These are phyloP conservation scores for Chaetomium globosum DNA, from an alignment of 2,329 filamentous ascomycete species.

Conservation along the genomic window DNA sequence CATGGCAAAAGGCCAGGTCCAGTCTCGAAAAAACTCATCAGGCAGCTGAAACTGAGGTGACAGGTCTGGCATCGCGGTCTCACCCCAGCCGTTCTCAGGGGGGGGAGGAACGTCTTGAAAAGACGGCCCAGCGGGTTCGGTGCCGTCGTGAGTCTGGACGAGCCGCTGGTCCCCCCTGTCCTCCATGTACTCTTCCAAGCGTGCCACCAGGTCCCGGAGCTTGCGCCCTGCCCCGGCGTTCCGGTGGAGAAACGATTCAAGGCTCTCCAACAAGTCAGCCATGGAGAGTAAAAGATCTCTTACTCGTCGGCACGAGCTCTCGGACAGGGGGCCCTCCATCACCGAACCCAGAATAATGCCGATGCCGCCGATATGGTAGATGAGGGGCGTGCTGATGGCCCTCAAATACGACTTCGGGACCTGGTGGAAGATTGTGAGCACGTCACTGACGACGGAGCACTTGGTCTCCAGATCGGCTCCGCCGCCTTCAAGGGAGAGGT, in stretches of 20 bases:
- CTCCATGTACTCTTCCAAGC: constrained; percentile 21
- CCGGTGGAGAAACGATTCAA: constrained; percentile 20
- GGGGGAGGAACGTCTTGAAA: constrained; percentile 1
- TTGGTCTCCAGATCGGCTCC: constrained; percentile 14
- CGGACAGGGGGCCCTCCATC: constrained; percentile 16
- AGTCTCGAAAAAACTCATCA: constrained; percentile 29
- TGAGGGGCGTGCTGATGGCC: constrained; percentile 21
- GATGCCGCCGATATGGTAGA: constrained; percentile 23
- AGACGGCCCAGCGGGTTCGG: constrained; percentile 2
- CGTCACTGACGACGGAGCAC: constrained; percentile 20
- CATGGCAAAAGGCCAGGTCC: constrained; percentile 28
- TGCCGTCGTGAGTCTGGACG: not conserved
- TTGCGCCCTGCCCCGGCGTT: constrained; percentile 14
- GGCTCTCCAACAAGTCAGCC: constrained; percentile 19
- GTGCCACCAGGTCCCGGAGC: constrained; percentile 13
- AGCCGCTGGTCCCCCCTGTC: not conserved
- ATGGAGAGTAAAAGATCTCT: constrained; percentile 16
- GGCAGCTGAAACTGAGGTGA: constrained; percentile 31
- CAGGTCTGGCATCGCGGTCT: constrained; percentile 22
- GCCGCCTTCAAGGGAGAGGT: constrained; percentile 11
- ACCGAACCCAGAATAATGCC: constrained; percentile 18
- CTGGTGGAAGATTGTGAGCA: constrained; percentile 17
- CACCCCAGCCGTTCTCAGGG: constrained; percentile 5
- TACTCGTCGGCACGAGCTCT: constrained; percentile 21
- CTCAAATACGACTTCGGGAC: constrained; percentile 20